These are phyloP conservation scores for Blastosporella zonata DNA, from an alignment of 1,284 basidiomycete genomes.

Conservation along the genomic window DNA sequence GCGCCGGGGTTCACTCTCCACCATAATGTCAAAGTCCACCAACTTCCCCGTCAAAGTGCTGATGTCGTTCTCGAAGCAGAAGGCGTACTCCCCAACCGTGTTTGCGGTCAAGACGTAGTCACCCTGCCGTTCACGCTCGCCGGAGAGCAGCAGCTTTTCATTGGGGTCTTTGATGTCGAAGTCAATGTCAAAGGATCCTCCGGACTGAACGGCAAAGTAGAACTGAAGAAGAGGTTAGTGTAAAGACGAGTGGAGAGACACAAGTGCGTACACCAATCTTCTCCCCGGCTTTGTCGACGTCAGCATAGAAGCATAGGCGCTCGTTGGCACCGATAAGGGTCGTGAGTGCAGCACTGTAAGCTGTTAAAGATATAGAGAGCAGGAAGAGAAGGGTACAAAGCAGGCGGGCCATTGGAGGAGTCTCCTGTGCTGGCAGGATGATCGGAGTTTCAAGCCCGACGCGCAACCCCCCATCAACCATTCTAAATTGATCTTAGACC, in stretches of 20 bases:
- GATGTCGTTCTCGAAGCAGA: conserved; percentile 99
- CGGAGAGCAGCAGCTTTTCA: conserved; percentile 84
- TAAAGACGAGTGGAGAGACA: conserved; percentile 10
- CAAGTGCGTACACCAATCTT: conserved; percentile 74
- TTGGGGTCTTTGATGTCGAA: conserved; percentile 91
- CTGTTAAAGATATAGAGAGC: conserved; percentile 27
- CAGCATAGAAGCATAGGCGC: conserved; percentile 91
- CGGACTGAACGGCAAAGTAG: conserved; percentile 77
- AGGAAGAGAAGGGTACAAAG: conserved; percentile 29
- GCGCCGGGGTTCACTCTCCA: conserved; percentile 89
- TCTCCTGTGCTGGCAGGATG: conserved; percentile 10
- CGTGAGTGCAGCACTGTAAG: conserved; percentile 73
- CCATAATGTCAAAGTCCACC: conserved; percentile 97
- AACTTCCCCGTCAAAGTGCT: conserved; percentile 87
- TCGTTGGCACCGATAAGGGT: conserved; percentile 86
- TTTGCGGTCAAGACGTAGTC: conserved; percentile 98
- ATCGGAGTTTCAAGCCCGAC: conserved; percentile 17
- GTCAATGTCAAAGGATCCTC: conserved; percentile 96
- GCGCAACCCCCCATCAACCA: background rate
- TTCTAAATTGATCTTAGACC: background rate
- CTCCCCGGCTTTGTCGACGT: conserved; percentile 92
- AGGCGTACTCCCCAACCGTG: conserved; percentile 91
- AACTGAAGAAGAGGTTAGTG: conserved; percentile 29
- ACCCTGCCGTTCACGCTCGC: conserved; percentile 86
- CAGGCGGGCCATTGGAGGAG: conserved; percentile 13